These are phyloP conservation scores for Penicillium sp. DNA, from an alignment of 2,329 filamentous ascomycete species.

Conservation along the genomic window DNA sequence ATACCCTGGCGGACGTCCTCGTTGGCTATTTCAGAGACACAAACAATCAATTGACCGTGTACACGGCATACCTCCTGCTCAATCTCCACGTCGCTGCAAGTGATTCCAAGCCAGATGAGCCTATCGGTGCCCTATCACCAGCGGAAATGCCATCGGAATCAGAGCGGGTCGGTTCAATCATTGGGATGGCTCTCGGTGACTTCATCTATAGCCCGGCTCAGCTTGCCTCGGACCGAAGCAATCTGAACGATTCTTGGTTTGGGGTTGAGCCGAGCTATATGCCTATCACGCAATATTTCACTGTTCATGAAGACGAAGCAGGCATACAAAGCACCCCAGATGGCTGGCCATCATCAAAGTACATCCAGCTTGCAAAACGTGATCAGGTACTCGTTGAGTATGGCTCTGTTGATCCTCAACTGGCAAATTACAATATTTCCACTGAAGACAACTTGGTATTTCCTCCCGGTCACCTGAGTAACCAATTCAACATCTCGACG, in stretches of 20 bases:
- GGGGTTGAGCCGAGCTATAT: slow-evolving; percentile 39
- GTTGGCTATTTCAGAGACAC: slow-evolving; percentile 53
- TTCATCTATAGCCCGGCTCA: slow-evolving; percentile 54
- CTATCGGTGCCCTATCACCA: slow-evolving; percentile 42
- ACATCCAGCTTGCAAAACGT: slow-evolving; percentile 53
- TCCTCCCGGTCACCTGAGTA: slow-evolving; percentile 43
- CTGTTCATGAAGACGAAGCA: slow-evolving; percentile 34
- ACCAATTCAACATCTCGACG: slow-evolving; percentile 33
- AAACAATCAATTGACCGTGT: slow-evolving; percentile 53
- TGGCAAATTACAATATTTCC: slow-evolving; percentile 53
- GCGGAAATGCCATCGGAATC: slow-evolving; percentile 44
- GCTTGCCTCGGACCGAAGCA: slow-evolving; percentile 50
- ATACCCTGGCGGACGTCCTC: slow-evolving; percentile 50
- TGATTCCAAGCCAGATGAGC: slow-evolving; percentile 40
- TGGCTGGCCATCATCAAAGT: slow-evolving; percentile 63
- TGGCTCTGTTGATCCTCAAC: slow-evolving; percentile 56
- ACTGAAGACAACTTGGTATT: slow-evolving; percentile 55
- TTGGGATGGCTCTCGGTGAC: slow-evolving; percentile 48
- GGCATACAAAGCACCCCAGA: slow-evolving; percentile 50
- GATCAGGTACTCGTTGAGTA: slow-evolving; percentile 55
- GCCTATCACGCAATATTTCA: slow-evolving; percentile 54
- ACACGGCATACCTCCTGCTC: slow-evolving; percentile 52
- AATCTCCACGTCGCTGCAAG: slow-evolving; percentile 58
- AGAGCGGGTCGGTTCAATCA: slow-evolving; percentile 47
- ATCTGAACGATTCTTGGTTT: slow-evolving; percentile 60